These are phyloP conservation scores for Sporodiniella umbellata DNA, from an alignment of 371 early-diverging fungal species.

Conservation along the genomic window DNA sequence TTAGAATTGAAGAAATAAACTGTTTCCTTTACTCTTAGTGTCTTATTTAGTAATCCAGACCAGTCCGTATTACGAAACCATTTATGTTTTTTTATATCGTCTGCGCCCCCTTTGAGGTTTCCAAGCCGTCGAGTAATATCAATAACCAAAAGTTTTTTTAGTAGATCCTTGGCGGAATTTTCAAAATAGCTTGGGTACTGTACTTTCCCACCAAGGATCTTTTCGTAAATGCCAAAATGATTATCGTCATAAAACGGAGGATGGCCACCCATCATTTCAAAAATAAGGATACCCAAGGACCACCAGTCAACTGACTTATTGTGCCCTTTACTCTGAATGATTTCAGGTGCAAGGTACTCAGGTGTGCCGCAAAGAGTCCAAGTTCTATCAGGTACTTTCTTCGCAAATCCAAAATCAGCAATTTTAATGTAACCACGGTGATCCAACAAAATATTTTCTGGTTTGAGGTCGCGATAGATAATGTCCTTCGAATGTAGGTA, in stretches of 20 bases:
- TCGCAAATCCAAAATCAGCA: conserved; percentile 99
- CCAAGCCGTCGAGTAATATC: conserved; percentile 79
- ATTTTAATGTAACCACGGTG: conserved; percentile 94
- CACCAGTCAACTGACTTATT: conserved; percentile 98
- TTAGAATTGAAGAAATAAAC: conserved; percentile 1
- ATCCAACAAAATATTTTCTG: conserved; percentile 93
- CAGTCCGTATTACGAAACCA: conserved; percentile 89
- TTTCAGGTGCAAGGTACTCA: conserved; percentile 98
- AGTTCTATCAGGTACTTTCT: conserved; percentile 73
- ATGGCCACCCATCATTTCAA: conserved; percentile 92
- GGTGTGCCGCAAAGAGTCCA: conserved; percentile 99
- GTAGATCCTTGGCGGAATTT: conserved; percentile 69
- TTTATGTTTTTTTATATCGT: conserved; percentile 78
- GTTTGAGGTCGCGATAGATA: conserved; percentile 95
- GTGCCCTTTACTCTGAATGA: conserved; percentile 96
- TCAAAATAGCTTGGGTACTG: conserved; percentile 78
- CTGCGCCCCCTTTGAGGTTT: conserved; percentile 47
- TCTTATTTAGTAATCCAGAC: conserved; percentile 68
- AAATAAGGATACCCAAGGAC: conserved; percentile 96
- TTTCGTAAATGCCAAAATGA: conserved; percentile 82
- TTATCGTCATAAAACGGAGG: conserved; percentile 98
- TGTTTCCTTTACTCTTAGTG: conserved; percentile 44
- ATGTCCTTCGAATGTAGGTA: conserved; percentile 92
- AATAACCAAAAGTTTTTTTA: conserved; percentile 73
- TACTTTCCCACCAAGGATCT: conserved; percentile 73